Evolutionary conservation across 192 early-diverging fungal genomes (phyloP).

Genomic region (Coemansia sp.): DNA sequence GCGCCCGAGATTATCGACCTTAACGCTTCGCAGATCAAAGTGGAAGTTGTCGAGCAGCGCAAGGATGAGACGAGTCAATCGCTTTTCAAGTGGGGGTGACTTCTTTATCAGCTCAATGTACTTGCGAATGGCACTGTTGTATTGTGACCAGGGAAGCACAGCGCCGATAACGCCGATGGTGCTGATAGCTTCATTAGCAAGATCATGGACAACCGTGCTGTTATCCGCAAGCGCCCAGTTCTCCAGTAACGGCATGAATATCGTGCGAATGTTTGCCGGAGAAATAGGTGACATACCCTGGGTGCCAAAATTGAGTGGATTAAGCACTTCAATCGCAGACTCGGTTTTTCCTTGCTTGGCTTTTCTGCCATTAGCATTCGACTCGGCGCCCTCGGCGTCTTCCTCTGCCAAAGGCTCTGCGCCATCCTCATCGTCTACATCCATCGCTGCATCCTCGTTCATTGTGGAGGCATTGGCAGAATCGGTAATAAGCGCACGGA

Average conservation of each 20-base stretch:
- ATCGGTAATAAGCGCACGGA: slow-evolving; percentile 53
- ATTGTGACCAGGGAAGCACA: slow-evolving; percentile 80
- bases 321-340: slow-evolving; percentile 1
- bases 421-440: slow-evolving; percentile 21
- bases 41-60: slow-evolving; percentile 88
- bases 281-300: slow-evolving; percentile 27
- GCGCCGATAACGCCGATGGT: slow-evolving; percentile 72
- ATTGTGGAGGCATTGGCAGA: not conserved
- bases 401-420: not conserved
- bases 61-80: slow-evolving; percentile 77
- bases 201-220: slow-evolving; percentile 63
- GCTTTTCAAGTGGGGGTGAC: slow-evolving; percentile 75
- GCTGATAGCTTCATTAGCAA: slow-evolving; percentile 79
- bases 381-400: not conserved
- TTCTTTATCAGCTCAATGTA: slow-evolving; percentile 69
- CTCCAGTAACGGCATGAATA: slow-evolving; percentile 81
- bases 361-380: slow-evolving; percentile 3
- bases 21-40: slow-evolving; percentile 73
- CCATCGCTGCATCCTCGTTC: slow-evolving; percentile 18
- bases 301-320: slow-evolving; percentile 28
- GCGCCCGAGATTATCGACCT: slow-evolving; percentile 49
- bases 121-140: slow-evolving; percentile 71
- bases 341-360: not conserved
- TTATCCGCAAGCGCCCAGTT: slow-evolving; percentile 85
- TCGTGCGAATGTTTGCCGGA: slow-evolving; percentile 35